Base-by-base conservation (phyloP, 768 basidiomycete genomes). In the Phanerodontia chrysosporium region DNA sequence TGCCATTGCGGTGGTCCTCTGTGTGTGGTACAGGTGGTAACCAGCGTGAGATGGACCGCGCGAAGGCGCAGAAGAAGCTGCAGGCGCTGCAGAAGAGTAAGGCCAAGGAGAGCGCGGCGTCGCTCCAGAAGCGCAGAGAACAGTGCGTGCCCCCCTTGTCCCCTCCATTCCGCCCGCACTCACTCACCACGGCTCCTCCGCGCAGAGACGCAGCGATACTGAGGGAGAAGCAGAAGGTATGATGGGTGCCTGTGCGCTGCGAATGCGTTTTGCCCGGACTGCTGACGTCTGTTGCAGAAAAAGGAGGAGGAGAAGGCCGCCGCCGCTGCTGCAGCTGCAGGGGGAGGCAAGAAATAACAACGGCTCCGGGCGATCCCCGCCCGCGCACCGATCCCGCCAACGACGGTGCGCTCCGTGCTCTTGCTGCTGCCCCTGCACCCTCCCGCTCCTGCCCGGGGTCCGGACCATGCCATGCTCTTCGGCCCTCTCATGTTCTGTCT, bases 221-320 rank as follows among this genome's bases (percentile, higher is more conserved):
- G 60, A 80, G 86, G 58, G 83, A 84, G 61, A 92, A 92, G 70
- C 90, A 92, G 71, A 89, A 87, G 86, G 90, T 85, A 74, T 36
- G 27, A 21, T n/a, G n/a, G n/a, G n/a, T n/a, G n/a, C n/a, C n/a
- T n/a, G n/a, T n/a, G n/a, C n/a, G n/a, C n/a, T n/a, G n/a, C n/a
- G n/a, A n/a, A n/a, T n/a, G n/a, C n/a, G n/a, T n/a, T 42, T 42
- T 42, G 16, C 57, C 54, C 2, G 48, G 22, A 46, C 42, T 46
- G n/a, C 45, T 39, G 28, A 51, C 59, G 25, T 28, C 16, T n/a
- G 60, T n/a, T 57, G n/a, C 61, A 71, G 65, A 66, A 72, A 62
- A 73, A 70, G 65, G 71, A 71, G 51, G 72, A 70, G 51, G 70
- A 69, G 60, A 68, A 69, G 59, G 67, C 64, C 0, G 65, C 60